These are phyloP conservation scores for Pichia sp. DNA, from an alignment of 1,139 yeast genomes.

Conservation along the genomic window DNA sequence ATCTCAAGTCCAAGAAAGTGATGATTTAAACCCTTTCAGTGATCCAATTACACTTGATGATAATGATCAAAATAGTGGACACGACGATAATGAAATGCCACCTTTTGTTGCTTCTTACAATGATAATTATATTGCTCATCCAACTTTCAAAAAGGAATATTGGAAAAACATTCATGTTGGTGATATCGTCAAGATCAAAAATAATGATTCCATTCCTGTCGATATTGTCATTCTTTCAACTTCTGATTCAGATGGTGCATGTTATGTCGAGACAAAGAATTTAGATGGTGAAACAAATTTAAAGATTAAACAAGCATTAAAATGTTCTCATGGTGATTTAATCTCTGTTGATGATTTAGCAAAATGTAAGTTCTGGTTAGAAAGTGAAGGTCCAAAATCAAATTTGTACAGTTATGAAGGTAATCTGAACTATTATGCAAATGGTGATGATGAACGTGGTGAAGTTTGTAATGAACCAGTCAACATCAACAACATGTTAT, in stretches of 20 bases:
- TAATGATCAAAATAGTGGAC: constrained; percentile 19
- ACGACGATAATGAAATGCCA: constrained; percentile 18
- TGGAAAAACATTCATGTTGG: constrained; percentile 95
- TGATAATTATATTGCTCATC: constrained; percentile 20
- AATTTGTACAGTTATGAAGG: constrained; percentile 87
- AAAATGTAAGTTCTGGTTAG: constrained; percentile 76
- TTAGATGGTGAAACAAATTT: constrained; percentile 96
- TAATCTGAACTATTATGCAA: constrained; percentile 62
- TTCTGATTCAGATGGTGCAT: constrained; percentile 85
- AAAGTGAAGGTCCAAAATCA: constrained; percentile 88
- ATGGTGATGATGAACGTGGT: constrained; percentile 37
- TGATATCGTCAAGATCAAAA: constrained; percentile 78
- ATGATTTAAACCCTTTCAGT: constrained; percentile 23
- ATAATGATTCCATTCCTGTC: constrained; percentile 93
- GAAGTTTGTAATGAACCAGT: constrained; percentile 63
- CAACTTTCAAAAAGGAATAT: constrained; percentile 58
- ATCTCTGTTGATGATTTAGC: constrained; percentile 57
- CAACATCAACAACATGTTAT: constrained; percentile 71
- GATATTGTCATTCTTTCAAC: constrained; percentile 79
- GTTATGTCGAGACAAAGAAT: constrained; percentile 92
- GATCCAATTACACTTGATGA: constrained; percentile 27
- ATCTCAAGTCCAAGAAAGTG: constrained; percentile 14
- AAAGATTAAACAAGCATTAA: constrained; percentile 74
- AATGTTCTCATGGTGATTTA: constrained; percentile 56
- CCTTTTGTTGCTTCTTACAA: constrained; percentile 29